Base-by-base conservation (phyloP, 176 grass and related monocot species). In the Lolium perenne region DNA sequence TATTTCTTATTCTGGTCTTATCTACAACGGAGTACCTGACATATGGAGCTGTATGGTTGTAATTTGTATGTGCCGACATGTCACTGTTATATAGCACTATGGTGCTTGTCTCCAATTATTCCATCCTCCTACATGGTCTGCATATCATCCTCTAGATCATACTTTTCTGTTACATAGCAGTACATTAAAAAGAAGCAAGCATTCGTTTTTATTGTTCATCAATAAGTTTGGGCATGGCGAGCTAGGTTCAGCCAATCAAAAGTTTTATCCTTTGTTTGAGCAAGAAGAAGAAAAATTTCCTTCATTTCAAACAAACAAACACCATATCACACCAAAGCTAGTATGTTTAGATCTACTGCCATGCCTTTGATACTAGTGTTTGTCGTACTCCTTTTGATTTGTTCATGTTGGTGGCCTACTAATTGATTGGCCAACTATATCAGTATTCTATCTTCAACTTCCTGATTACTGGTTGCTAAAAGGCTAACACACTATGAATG, bases 351-450 rank as follows among this genome's bases (percentile, higher is more conserved):
- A 64, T 75, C 48, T 53, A 23, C 49, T 74, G 12, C 11, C 45
- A 26, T 74, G 46, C 71, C 68, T 48, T 49, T 74, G 71, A 25
- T 49, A 49, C 21, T 26, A 50, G 71, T 74, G 46, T 23, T 74
- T 51, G 46, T 74, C 71, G 1, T 74, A 54, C 23, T 5, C 23
- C 73, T 53, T 54, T 76, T 76, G 73, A 54, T 32, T 53, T 76
- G 48, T 76, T 83, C 84, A 84, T 29, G 8, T 84, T 91, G 51
- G 51, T 84, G 85, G 69, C 67, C 85, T 84, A 85, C 69, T 55
- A 77, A 85, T 88, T 91, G 86, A 91, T 70, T 38, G 60, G 53
- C 61, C 89, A 91, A 81, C 85, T 69, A 91, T 87, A 76, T 77
- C 5, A 60, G 50, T 81, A 82, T 77, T 85, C 12, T 84, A 61